Conservation (phyloP, 108 stramenopile genomes). For the Chaetoceros muelleri region DNA sequence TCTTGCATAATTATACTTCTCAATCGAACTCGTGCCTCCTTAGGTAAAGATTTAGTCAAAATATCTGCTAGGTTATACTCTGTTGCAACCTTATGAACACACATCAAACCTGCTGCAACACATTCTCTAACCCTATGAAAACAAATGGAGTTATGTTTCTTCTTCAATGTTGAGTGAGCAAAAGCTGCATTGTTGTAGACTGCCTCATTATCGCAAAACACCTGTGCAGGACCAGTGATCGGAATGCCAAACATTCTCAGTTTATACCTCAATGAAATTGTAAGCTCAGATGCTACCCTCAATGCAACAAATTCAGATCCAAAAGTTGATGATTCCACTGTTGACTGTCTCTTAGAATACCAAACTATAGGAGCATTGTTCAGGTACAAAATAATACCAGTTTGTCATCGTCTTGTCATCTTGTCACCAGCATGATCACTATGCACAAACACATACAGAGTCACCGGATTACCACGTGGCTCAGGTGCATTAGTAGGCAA, state of each 20-base stretch:
- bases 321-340: slow-evolving; percentile 42
- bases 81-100: neutral
- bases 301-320: slow-evolving; percentile 15
- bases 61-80: neutral
- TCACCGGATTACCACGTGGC: slow-evolving; percentile 16
- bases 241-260: slow-evolving; percentile 1
- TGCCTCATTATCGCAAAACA: slow-evolving; percentile 18
- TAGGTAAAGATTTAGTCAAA: neutral
- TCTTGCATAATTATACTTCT: no score
- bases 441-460: slow-evolving; percentile 28
- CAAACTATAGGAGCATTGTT: slow-evolving; percentile 36
- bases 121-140: slow-evolving; percentile 18
- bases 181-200: slow-evolving; percentile 14
- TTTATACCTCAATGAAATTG: neutral
- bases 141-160: slow-evolving; percentile 4
- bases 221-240: slow-evolving; percentile 1
- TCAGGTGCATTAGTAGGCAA: slow-evolving; percentile 9
- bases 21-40: no score
- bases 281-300: neutral
- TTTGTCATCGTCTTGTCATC: slow-evolving; percentile 33
- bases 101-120: slow-evolving; percentile 6
- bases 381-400: slow-evolving; percentile 40
- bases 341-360: slow-evolving; percentile 43
- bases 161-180: no score
- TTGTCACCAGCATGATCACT: slow-evolving; percentile 37